Percentiles rank a stretch among this genome's conserved stretches.
phyloP scores from a whole-genome alignment of 352 stramenopile genomes.

The Phytopythium sindhum region DNA sequence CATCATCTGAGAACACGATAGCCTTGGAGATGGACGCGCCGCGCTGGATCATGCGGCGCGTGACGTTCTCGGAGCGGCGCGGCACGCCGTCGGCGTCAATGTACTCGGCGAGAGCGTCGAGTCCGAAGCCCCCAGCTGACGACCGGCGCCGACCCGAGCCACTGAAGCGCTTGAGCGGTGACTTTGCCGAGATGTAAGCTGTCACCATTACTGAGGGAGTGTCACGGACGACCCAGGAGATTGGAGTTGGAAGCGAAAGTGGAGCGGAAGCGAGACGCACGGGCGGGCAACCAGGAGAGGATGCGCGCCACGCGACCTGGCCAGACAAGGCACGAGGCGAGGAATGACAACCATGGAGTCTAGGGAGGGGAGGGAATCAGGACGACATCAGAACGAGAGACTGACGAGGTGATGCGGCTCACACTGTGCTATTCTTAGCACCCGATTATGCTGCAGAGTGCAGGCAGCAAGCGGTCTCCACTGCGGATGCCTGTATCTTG shows the following conservation, averaged over 20 bases:
- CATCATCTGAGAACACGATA: constrained; percentile 12
- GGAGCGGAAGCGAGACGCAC: neutral
- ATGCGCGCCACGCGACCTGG: too few species aligned
- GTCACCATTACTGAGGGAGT: neutral
- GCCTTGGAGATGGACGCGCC: constrained; percentile 37
- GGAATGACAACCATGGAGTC: neutral
- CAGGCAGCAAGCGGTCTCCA: too few species aligned
- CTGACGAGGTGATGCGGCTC: neutral
- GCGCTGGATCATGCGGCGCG: constrained; percentile 27
- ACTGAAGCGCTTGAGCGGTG: constrained; percentile 3
- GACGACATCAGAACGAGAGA: neutral
- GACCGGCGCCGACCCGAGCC: neutral
- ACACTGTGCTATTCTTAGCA: neutral
- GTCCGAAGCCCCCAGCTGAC: constrained; percentile 8
- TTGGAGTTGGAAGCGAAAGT: neutral
- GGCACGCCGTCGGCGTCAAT: constrained; percentile 41
- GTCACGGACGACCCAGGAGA: neutral
- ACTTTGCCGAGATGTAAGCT: neutral
- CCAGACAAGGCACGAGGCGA: neutral
- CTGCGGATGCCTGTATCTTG: too few species aligned
- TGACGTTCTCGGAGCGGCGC: constrained; percentile 29
- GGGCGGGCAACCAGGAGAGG: neutral
- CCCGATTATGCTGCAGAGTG: too few species aligned
- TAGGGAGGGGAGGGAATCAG: neutral
- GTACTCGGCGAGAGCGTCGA: constrained; percentile 38